A percentile compares a stretch with the other conserved stretches of the same genome.
phyloP scores from a whole-genome alignment of 2,329 filamentous ascomycete genomes.

The Penicillium nordicum region DNA sequence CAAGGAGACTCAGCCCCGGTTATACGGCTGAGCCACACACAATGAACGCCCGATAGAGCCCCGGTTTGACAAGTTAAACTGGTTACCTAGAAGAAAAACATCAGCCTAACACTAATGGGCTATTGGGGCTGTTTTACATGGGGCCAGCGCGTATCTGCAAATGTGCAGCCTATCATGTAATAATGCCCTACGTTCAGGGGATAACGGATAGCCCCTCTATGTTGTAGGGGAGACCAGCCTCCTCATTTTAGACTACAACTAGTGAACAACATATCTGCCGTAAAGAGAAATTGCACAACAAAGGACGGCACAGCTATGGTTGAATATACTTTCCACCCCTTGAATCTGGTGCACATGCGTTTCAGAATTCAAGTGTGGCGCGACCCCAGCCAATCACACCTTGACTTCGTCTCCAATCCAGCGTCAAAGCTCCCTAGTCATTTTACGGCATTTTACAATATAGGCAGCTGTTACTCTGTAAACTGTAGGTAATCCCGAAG shows the following conservation, averaged over 20 bases:
- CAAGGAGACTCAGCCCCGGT: not conserved
- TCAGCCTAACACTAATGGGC: not conserved
- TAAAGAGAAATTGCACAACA: not conserved
- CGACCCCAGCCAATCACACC: constrained; percentile 12
- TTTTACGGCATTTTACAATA: not conserved
- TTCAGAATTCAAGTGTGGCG: constrained; percentile 12
- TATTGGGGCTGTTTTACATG: not conserved
- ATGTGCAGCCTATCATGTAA: constrained; percentile 11
- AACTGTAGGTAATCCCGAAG: not conserved
- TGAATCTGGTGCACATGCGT: not conserved
- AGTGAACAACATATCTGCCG: not conserved
- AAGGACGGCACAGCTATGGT: not conserved
- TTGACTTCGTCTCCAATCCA: not conserved
- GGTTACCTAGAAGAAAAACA: not conserved
- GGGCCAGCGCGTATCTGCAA: constrained; percentile 16
- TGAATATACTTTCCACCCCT: not conserved
- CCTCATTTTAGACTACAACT: not conserved
- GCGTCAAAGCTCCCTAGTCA: constrained; percentile 8
- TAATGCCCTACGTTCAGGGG: constrained; percentile 7
- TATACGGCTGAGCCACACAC: not conserved
- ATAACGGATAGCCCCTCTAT: not conserved
- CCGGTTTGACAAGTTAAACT: not conserved
- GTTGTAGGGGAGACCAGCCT: constrained; percentile 13
- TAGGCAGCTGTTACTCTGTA: not conserved
- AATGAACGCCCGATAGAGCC: not conserved